phyloP scores from a whole-genome alignment of 306 rosid species.

The Trifolium subterraneum region DNA sequence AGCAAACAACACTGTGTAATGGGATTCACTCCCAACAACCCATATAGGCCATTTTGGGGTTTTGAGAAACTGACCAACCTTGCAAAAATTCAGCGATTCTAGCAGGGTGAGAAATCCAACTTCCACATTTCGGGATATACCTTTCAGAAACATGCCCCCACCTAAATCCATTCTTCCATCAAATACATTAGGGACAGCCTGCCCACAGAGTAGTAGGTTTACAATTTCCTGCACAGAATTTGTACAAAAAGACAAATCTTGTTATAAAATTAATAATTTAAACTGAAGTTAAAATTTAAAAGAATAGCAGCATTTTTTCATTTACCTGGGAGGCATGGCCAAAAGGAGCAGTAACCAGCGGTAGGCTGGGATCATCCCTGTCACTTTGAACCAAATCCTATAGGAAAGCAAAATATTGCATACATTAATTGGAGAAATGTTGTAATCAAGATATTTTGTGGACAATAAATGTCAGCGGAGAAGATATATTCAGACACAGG shows the following conservation, averaged over 20 bases:
- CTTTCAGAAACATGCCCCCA: constrained; percentile 91
- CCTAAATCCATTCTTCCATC: constrained; percentile 96
- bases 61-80: constrained; percentile 84
- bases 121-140: constrained; percentile 80
- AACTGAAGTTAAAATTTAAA: constrained; percentile 16
- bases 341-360: constrained; percentile 98
- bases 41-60: constrained; percentile 97
- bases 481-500: no score
- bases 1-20: constrained; percentile 90
- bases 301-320: constrained; percentile 29
- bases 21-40: constrained; percentile 97
- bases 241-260: constrained; percentile 22
- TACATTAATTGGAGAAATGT: constrained; percentile 26
- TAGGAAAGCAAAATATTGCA: constrained; percentile 35
- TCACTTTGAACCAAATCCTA: constrained; percentile 90
- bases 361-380: constrained; percentile 96
- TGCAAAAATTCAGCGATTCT: constrained; percentile 92
- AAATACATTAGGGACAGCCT: constrained; percentile 91
- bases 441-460: no score
- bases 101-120: constrained; percentile 89
- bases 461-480: no score
- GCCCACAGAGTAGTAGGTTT: constrained; percentile 84
- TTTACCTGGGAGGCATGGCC: constrained; percentile 99
- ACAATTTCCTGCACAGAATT: constrained; percentile 81
- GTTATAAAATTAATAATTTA: constrained; percentile 27